Percentiles rank a stretch among this genome's conserved stretches.
Evolutionary conservation across 2,329 filamentous ascomycete species (phyloP).

Genomic region (Ophiostoma montium): DNA sequence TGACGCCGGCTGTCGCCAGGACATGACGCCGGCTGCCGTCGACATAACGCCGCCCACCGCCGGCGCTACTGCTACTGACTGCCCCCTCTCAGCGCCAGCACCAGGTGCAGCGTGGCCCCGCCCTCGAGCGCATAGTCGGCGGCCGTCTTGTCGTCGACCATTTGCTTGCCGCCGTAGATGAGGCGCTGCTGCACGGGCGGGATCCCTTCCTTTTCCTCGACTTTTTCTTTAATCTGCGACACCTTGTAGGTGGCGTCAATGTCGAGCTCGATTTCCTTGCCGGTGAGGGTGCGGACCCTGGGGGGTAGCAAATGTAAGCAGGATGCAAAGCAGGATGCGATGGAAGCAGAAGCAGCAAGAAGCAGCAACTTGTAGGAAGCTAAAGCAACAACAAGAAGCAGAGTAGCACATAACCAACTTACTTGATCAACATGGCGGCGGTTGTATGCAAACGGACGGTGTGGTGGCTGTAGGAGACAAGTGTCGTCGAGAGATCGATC

Average conservation of each 20-base stretch:
- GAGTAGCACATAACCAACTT: too few relatives aligned
- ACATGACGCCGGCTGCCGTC: too few relatives aligned
- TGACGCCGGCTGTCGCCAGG: too few relatives aligned
- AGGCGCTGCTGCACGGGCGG: conserved; percentile 91
- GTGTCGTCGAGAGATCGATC: neutral
- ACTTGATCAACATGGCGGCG: conserved; percentile 10
- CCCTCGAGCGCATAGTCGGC: conserved; percentile 81
- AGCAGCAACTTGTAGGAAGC: too few relatives aligned
- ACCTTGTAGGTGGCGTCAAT: conserved; percentile 93
- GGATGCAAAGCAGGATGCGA: too few relatives aligned
- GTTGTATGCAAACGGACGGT: too few relatives aligned
- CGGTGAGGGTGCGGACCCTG: conserved; percentile 93
- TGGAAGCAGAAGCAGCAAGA: too few relatives aligned
- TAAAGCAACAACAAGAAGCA: neutral
- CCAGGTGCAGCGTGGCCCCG: conserved; percentile 86
- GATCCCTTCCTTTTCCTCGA: conserved; percentile 98
- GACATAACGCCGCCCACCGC: neutral
- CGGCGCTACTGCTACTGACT: conserved; percentile 4
- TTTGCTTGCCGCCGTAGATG: conserved; percentile 96
- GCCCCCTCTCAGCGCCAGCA: conserved; percentile 82
- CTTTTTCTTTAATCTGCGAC: conserved; percentile 93
- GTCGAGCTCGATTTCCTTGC: conserved; percentile 97
- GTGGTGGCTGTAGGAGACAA: too few relatives aligned
- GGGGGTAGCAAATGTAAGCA: neutral
- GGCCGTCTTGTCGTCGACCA: conserved; percentile 93